Base-by-base conservation (phyloP, 257 asterid species). In the Solanum sejunctum region DNA sequence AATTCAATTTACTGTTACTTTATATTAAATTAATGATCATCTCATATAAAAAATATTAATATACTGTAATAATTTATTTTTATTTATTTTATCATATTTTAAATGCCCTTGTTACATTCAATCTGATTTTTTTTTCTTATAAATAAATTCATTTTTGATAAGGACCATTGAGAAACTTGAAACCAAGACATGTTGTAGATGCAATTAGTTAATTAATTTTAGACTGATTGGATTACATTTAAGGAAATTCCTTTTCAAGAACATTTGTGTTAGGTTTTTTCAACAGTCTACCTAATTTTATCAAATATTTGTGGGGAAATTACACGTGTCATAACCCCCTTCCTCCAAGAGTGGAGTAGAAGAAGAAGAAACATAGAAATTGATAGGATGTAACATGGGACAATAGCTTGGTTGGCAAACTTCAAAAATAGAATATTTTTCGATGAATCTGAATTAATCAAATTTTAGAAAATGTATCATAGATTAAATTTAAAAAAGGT, bases 311-410 rank as follows among this genome's bases (percentile, higher is more conserved):
- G 6, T 4, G 21, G 8, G 23, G 6, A 32, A 32, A 12, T 17
- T 69, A 16, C 77, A 69, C 77, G 77, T 69, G 77, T 69, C 77
- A 69, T 69, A 69, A 36, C 77, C 77, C 21, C 13, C 77, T 36
- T 36, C 51, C 23, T 36, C 21, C 8, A 67, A 16, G n/a, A 17
- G 77, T 66, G 73, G 47, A 66, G 73, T 66, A 28, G 17, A 28
- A 66, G 6, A 28, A 15, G 73, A 66, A 66, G 21, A 28, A 15
- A 28, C 73, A 66, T 0, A 67, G 13, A 67, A 36, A 67, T 67
- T 36, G 36, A 16, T 67, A 67, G 51, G 12, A 36, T 36, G 77
- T 69, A 63, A 32, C 41, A 69, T 69, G 77, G 75, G 15, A n/a
- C 67, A n/a, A 28, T n/a, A 60, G 32, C 67, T 60, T n/a, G 32